Evolutionary conservation across 2,329 filamentous ascomycete species (phyloP).

Genomic region (Nemania serpens): DNA sequence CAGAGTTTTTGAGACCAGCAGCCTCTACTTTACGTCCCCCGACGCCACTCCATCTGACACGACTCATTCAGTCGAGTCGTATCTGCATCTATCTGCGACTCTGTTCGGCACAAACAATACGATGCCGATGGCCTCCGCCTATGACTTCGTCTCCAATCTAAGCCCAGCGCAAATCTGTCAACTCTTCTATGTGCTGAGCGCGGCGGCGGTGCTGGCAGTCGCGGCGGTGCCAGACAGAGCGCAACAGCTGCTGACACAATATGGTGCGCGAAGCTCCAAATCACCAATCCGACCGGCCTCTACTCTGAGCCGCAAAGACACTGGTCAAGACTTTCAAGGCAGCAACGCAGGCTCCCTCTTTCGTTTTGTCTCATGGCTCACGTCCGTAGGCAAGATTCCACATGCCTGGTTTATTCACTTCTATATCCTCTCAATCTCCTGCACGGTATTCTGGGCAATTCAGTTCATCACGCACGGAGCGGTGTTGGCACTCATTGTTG

Average conservation of each 20-base stretch:
- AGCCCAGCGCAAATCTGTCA: constrained; percentile 47
- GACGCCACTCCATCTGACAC: too few relatives aligned
- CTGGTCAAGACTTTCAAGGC: constrained; percentile 1
- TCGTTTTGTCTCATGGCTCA: constrained; percentile 41
- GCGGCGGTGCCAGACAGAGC: constrained; percentile 51
- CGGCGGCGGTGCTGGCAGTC: constrained; percentile 48
- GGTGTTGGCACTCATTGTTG: constrained; percentile 54
- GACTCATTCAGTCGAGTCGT: too few relatives aligned
- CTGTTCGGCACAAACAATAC: not conserved
- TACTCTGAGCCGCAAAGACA: not conserved
- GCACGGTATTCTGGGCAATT: constrained; percentile 74
- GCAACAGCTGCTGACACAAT: constrained; percentile 53
- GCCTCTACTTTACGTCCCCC: too few relatives aligned
- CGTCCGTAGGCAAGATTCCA: constrained; percentile 65
- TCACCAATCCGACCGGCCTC: constrained; percentile 5
- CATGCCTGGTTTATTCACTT: constrained; percentile 91
- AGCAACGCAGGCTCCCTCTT: constrained; percentile 31
- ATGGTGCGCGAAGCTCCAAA: constrained; percentile 51
- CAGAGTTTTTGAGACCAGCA: too few relatives aligned
- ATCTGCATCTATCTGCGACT: too few relatives aligned
- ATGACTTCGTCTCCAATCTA: constrained; percentile 21
- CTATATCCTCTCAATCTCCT: constrained; percentile 72
- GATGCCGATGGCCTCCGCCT: constrained; percentile 8
- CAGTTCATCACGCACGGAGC: constrained; percentile 63
- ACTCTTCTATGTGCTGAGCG: constrained; percentile 52